Percentiles rank a stretch among this genome's conserved stretches.
Conservation (phyloP, 1,284 basidiomycete genomes). For the Ustilago curta region DNA sequence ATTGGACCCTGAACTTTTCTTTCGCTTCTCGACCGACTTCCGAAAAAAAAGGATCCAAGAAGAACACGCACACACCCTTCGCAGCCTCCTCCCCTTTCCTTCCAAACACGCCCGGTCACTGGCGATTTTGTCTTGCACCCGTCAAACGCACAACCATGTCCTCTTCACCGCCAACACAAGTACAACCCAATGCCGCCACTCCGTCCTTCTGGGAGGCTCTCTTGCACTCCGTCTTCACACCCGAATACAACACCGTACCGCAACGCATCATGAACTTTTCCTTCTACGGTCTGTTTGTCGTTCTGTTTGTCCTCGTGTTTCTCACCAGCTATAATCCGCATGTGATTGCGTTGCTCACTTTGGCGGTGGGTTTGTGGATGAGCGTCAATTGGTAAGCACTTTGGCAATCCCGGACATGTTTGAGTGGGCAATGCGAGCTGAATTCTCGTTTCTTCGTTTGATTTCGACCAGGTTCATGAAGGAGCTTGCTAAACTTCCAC, state of each 20-base stretch:
- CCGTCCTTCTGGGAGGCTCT: conserved; percentile 39
- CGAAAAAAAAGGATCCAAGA: conserved; percentile 12
- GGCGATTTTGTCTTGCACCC: too few relatives aligned
- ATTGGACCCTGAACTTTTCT: conserved; percentile 26
- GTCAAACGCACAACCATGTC: conserved; percentile 7
- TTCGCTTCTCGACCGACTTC: conserved; percentile 18
- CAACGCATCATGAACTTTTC: conserved; percentile 68
- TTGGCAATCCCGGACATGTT: too few relatives aligned
- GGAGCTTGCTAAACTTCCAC: conserved; percentile 54
- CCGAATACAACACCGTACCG: conserved; percentile 61
- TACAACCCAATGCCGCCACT: neutral
- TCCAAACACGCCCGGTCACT: neutral
- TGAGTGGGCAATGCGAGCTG: neutral
- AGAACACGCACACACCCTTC: conserved; percentile 11
- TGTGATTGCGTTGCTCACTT: conserved; percentile 65
- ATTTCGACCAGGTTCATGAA: conserved; percentile 46
- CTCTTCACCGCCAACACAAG: conserved; percentile 4
- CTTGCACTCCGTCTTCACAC: conserved; percentile 61
- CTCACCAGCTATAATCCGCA: conserved; percentile 68
- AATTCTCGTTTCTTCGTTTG: neutral
- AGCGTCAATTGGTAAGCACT: conserved; percentile 69
- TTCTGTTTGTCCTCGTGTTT: conserved; percentile 63
- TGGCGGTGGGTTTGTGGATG: conserved; percentile 66
- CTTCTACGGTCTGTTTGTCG: conserved; percentile 69
- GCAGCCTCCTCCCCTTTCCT: neutral